Conservation (phyloP, 148 eudicot species). For the Chenopodium album region DNA sequence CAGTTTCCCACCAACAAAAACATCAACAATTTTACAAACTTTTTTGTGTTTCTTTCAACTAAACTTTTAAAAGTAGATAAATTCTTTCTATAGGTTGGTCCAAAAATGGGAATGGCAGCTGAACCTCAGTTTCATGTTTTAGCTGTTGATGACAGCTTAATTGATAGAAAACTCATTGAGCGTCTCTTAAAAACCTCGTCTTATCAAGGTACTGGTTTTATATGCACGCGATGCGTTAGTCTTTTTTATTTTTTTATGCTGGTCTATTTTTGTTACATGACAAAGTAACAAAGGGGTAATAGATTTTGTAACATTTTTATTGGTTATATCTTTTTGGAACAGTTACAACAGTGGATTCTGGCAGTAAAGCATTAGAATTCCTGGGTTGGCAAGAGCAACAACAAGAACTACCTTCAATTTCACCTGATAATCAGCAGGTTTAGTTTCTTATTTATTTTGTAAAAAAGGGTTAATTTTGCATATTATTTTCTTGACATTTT, state of each 20-base stretch:
- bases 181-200: slow-evolving; percentile 89
- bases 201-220: slow-evolving; percentile 56
- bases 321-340: slow-evolving; percentile 27
- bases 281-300: too few relatives aligned
- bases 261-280: too few relatives aligned
- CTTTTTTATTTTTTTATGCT: too few relatives aligned
- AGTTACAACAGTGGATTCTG: slow-evolving; percentile 99
- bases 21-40: too few relatives aligned
- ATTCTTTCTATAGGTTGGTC: neutral
- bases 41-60: too few relatives aligned
- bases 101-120: slow-evolving; percentile 64
- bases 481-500: neutral
- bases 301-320: neutral
- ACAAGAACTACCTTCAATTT: slow-evolving; percentile 47
- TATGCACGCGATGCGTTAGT: too few relatives aligned
- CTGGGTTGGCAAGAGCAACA: slow-evolving; percentile 61
- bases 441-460: neutral
- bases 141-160: slow-evolving; percentile 95
- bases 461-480: slow-evolving; percentile 10
- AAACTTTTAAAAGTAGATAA: too few relatives aligned
- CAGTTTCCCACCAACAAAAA: neutral
- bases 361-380: slow-evolving; percentile 83
- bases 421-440: slow-evolving; percentile 54
- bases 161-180: slow-evolving; percentile 88
- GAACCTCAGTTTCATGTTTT: slow-evolving; percentile 90